Evolutionary conservation across 73 alveolate species (phyloP).

Genomic region (Tetrahymena malaccensis): DNA sequence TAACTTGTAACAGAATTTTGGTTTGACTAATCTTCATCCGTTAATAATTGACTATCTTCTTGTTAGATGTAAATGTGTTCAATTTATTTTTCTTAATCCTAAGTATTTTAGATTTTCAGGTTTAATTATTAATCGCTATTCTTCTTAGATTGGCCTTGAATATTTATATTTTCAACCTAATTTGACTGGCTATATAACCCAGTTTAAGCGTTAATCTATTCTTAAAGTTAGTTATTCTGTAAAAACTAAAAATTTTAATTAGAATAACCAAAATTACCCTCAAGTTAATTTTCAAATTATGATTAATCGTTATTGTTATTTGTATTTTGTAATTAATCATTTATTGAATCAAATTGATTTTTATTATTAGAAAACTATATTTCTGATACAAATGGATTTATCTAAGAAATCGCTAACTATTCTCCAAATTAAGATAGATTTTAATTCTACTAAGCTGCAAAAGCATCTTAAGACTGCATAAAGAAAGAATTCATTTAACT

Average conservation of each 20-base stretch:
- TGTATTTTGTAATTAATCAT: not conserved
- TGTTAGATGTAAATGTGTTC: not conserved
- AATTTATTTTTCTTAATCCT: not conserved
- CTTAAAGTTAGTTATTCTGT: too few species aligned
- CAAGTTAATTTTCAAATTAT: too few species aligned
- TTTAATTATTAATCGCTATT: not conserved
- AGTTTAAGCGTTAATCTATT: too few species aligned
- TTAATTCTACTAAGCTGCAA: not conserved
- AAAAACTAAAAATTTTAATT: too few species aligned
- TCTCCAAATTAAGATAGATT: not conserved
- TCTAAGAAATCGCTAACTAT: not conserved
- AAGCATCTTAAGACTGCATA: not conserved
- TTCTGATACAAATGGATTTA: not conserved
- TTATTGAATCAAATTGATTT: not conserved
- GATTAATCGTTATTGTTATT: not conserved
- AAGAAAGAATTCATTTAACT: not conserved
- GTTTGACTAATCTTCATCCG: not conserved
- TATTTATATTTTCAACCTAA: not conserved
- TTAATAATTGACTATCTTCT: not conserved
- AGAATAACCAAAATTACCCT: not conserved
- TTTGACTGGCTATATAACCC: too few species aligned
- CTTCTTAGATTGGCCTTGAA: not conserved
- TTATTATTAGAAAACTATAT: not conserved
- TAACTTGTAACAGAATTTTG: not conserved
- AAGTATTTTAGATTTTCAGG: not conserved